Evolutionary conservation across 352 stramenopile species (phyloP), one percentile per base, ranked within the genome.

Genomic region (Globisporangium carolinianum): DNA sequence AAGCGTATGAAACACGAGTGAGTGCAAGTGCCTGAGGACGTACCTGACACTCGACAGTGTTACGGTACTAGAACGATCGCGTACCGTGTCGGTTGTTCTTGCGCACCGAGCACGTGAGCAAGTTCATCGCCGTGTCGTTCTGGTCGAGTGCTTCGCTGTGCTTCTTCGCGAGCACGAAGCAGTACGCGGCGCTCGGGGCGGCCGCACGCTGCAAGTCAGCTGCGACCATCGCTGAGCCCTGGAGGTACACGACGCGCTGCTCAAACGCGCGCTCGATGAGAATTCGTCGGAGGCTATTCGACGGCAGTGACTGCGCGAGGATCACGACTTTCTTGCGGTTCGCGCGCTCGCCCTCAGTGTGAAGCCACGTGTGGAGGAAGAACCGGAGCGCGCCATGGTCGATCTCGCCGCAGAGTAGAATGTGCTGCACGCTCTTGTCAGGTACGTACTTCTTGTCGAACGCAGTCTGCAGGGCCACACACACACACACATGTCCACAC

Each of bases 341-440:
- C 41, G 72, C 67, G 32, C 73, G 64, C 45, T 91, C 72, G 60
- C 86, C 68, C 51, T 90, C 76, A 55, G 79, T 66, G 46, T 88
- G 69, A 1, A 94, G 62, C 76, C 87, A 91, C 24, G 82, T 83
- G 58, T 87, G 72, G 10, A 95, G 65, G 56, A 95, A 95, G 55
- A 90, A 91, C 8, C 80, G 69, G 3, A 92, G 70, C 1, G 76
- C 72, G 14, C 76, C 68, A 42, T 88, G 79, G 17, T 89, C 69
- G 42, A 94, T 75, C 49, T 95, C 83, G 4, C 83, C 86, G 11
- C 78, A 89, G n/a, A 95, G 58, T 5, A 94, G 53, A 0, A 94
- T 69, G 49, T 95, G 86, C 56, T 90, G 72, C 1, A 84, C 73
- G 46, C 74, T 70, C 32, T 76, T 84, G 43, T 87, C 75, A 0